These are phyloP conservation scores for Aspergillus novoparasiticus DNA, from an alignment of 2,329 filamentous ascomycete genomes.

Conservation along the genomic window DNA sequence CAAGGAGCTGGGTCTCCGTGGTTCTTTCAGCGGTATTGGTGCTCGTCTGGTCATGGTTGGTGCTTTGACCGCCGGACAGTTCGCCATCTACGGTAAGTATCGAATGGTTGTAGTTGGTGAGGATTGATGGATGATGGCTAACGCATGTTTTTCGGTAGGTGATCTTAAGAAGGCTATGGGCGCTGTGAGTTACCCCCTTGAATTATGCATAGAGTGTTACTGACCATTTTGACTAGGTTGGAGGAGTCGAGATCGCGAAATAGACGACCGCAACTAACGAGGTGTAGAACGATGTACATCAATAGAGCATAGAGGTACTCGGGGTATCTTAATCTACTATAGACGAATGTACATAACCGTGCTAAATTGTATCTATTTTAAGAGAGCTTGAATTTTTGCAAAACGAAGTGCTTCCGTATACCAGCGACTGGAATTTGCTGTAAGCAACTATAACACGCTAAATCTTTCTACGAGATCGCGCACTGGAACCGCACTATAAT, in stretches of 20 bases:
- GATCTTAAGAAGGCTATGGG: constrained; percentile 57
- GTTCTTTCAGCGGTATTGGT: constrained; percentile 78
- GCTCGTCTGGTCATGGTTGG: constrained; percentile 77
- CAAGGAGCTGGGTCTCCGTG: constrained; percentile 78
- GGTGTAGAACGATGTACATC: not conserved
- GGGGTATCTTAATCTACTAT: not conserved
- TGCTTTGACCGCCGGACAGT: constrained; percentile 77
- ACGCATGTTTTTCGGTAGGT: constrained; percentile 7
- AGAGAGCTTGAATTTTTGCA: too few species aligned
- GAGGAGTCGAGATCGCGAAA: constrained; percentile 72
- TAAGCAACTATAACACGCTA: too few species aligned
- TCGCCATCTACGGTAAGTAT: constrained; percentile 75
- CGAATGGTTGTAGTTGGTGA: not conserved
- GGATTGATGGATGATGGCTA: not conserved
- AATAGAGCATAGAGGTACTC: not conserved
- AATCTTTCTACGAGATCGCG: too few species aligned
- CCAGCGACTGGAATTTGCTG: too few species aligned
- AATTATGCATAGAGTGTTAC: constrained; percentile 38
- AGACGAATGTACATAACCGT: not conserved
- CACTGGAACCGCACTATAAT: too few species aligned
- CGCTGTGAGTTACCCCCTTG: not conserved
- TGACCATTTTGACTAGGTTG: constrained; percentile 55
- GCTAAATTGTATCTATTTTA: not conserved
- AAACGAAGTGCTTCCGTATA: too few species aligned
- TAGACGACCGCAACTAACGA: constrained; percentile 25